Evolutionary conservation across 306 rosid species (phyloP), one percentile per base, ranked within the genome.

Genomic region (Abrus pulchellus): DNA sequence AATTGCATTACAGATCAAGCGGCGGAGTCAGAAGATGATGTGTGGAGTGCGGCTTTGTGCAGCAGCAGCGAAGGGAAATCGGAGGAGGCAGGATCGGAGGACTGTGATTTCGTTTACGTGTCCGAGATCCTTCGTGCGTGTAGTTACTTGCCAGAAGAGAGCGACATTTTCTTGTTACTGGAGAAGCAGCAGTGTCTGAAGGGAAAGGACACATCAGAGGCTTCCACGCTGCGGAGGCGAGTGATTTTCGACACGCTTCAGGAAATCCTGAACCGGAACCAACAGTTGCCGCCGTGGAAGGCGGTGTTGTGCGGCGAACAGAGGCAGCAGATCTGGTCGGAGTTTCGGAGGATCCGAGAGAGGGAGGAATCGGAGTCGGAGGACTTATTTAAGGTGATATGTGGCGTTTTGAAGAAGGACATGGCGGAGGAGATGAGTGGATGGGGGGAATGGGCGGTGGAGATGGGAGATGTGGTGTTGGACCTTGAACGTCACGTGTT

Each of bases 401-500:
- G 96, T 8, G 89, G 93, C 1, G 90, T 93, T 61, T 53, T 93
- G 56, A 91, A 68, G 77, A 92, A 93, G 84, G 98, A 95, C 64
- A 85, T 95, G 60, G 88, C 87, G 1, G 97, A 81, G 38, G 97
- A 93, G 27, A 64, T 76, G 67, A 59, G 79, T 1, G 94, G 86
- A 2, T 93, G 98, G 99, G 88, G 83, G 2, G 94, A 89, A 48
- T 88, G 85, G 65, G 83, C 97, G 1, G 49, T 85, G 60, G 94
- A 93, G 81, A 84, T 86, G 84, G 97, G 97, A 2, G 97, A 89
- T 7, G 81, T 85, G 0, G 90, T 91, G 30, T 83, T 95, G 76
- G 97, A 90, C 82, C 82, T 95, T 1, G 99, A 95, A 81, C 89
- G 99, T n/a, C 89, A 84, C 6, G 85, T 95, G 14, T 95, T 93